Evolutionary conservation across 2,329 filamentous ascomycete genomes (phyloP), one percentile per base, ranked within the genome.

Genomic region (Penicillium sp.): DNA sequence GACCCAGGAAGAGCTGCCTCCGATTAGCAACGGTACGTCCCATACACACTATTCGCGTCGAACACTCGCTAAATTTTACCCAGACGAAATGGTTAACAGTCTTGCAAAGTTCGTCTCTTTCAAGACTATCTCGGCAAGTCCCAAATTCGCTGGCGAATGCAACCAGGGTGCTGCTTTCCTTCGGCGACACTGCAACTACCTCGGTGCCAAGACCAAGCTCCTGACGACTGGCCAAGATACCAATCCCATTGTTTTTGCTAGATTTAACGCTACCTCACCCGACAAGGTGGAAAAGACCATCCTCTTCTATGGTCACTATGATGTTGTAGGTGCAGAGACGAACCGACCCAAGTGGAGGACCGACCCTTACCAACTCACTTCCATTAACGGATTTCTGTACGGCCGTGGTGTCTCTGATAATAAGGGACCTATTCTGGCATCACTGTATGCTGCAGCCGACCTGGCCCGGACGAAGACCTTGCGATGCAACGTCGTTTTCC

Each of bases 331-430:
- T 0, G 94, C 94, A 0, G 91, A 96, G 64, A 87, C 88, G 38
- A 89, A 89, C 61, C 86, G 88, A 56, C 84, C 85, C 38, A 93
- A 91, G 64, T 99, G 94, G 94, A 82, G 85, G 39, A 87, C 86
- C 2, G 90, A 97, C 61, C 95, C 94, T 0, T 99, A 97, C 71
- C 82, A 87, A n/a, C 82, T 97, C 69, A 88, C 88, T 50, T 94
- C 94, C 4, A 85, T 91, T 55, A 92, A 96, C 66, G 93, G 94
- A 0, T 97, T 93, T 71, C 80, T 97, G 2, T 97, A 99, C 63
- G 94, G 94, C 2, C 89, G 94, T 66, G 94, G 94, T n/a, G 90
- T 95, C 15, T 95, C 92, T 47, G 94, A 99, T 74, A 97, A 99
- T 78, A 99, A 99, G 73, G 94, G 95, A 0, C 94, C 94, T 0